A percentile compares a stretch with the other conserved stretches of the same genome.
phyloP scores from a whole-genome alignment of 768 basidiomycete genomes.

The Lactifluus subvellereus region DNA sequence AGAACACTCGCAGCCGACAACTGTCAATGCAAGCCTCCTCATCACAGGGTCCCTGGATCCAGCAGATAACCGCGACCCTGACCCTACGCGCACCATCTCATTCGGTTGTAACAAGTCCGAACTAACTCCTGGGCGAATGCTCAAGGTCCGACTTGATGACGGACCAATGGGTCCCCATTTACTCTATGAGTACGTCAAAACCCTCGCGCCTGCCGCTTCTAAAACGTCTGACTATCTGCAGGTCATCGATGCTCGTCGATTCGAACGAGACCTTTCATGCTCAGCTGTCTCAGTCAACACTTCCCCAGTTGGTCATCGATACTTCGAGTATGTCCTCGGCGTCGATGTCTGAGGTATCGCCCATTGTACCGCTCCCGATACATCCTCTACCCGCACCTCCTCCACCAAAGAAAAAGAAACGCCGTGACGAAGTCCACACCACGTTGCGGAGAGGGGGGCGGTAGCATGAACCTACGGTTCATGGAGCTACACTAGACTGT shows the following conservation, averaged over 20 bases:
- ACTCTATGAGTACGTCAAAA: constrained; percentile 44
- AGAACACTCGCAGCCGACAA: constrained; percentile 47
- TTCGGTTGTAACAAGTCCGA: background rate
- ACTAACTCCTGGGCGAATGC: constrained; percentile 2
- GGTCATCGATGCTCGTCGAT: constrained; percentile 28
- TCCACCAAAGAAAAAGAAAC: background rate
- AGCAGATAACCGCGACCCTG: background rate
- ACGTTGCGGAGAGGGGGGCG: constrained; percentile 14
- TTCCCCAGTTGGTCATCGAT: background rate
- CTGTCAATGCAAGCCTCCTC: constrained; percentile 8
- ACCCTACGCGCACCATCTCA: background rate
- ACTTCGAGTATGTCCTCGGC: background rate
- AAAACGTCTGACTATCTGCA: constrained; percentile 6
- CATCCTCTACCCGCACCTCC: background rate
- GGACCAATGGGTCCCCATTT: constrained; percentile 33
- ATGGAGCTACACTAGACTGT: background rate
- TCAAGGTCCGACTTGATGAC: constrained; percentile 9
- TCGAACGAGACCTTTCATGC: constrained; percentile 26
- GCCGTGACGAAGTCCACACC: background rate
- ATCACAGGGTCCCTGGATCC: background rate
- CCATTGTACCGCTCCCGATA: background rate
- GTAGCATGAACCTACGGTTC: background rate
- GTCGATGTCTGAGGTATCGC: background rate
- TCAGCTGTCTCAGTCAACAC: constrained; percentile 21
- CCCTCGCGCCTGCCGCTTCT: background rate